Conservation (phyloP, 345 rosid species). For the Populus deltoides region DNA sequence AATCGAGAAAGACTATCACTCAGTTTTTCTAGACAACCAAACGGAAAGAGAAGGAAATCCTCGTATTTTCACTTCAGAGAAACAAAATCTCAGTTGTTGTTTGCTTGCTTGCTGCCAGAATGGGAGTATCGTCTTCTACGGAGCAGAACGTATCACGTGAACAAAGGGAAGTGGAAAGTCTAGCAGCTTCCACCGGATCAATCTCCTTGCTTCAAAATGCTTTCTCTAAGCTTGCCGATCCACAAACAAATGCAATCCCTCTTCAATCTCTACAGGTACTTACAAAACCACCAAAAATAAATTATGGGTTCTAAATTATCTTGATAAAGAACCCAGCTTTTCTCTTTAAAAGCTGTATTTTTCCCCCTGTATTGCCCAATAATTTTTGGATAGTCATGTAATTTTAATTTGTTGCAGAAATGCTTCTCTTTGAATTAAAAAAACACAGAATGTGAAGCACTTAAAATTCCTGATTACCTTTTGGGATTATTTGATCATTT, state of each 20-base stretch:
- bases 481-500: conserved; percentile 49
- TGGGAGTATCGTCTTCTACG: conserved; percentile 82
- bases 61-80: not conserved
- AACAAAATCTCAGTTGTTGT: not conserved
- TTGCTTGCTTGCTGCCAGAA: conserved; percentile 7
- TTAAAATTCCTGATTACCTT: conserved; percentile 41
- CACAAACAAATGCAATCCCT: conserved; percentile 49
- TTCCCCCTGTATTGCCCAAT: not conserved
- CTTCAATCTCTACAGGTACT: conserved; percentile 58
- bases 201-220: conserved; percentile 60
- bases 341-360: not conserved
- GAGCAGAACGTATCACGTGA: conserved; percentile 41
- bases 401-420: conserved; percentile 40
- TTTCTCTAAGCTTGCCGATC: conserved; percentile 60
- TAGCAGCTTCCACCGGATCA: conserved; percentile 70
- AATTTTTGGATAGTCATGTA: not conserved
- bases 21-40: not conserved
- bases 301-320: not conserved
- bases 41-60: not conserved
- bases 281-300: too few relatives aligned
- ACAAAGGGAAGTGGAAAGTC: conserved; percentile 59
- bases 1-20: too few relatives aligned
- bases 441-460: conserved; percentile 38
- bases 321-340: not conserved
- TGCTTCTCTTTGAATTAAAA: conserved; percentile 49